Evolutionary conservation across 129 eudicot species (phyloP), one percentile per base, ranked within the genome.

Genomic region (Glebionis coronaria): DNA sequence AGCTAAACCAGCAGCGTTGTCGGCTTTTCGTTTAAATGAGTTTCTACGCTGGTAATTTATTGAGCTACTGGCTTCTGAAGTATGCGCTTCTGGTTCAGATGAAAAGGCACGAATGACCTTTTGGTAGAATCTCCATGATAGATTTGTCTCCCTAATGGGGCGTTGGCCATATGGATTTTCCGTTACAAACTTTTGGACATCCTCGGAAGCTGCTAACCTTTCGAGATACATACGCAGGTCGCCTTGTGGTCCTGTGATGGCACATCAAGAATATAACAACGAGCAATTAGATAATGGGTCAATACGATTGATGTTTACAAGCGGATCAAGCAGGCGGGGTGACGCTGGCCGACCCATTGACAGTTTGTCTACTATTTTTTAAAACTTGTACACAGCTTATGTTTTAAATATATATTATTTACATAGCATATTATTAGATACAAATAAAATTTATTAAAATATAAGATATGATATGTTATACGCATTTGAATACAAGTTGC

Each of bases 91-190:
- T 35, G 15, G 68, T 69, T 70, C 70, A 51, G 71, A 69, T 21
- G 78, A 57, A 44, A 56, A 53, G 61, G 65, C 27, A 16, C 72
- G 79, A 12, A 81, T 82, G 52, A 91, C 82, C 63, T 75, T 79
- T 9, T 53, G 76, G 70, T 91, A 91, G 61, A 55, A 87, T 47
- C 66, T 31, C 97, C 97, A 91, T 12, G 87, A 87, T 28, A 69
- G 35, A 74, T 83, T 76, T 14, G 55, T 62, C 4, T 81, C 79
- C 0, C 85, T 85, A 69, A 91, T 91, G 13, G 95, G 80, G 8
- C 87, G 79, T 54, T 81, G 87, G 5, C 97, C 97, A 75, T 77
- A 83, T 15, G 88, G 97, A 65, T 91, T 83, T 52, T 83, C 64
- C 80, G 80, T 73, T 9, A 91, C 92, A 56, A 78, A 91, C 14